Base-by-base conservation (phyloP, 1,284 basidiomycete genomes). In the Marasmius fiardii region DNA sequence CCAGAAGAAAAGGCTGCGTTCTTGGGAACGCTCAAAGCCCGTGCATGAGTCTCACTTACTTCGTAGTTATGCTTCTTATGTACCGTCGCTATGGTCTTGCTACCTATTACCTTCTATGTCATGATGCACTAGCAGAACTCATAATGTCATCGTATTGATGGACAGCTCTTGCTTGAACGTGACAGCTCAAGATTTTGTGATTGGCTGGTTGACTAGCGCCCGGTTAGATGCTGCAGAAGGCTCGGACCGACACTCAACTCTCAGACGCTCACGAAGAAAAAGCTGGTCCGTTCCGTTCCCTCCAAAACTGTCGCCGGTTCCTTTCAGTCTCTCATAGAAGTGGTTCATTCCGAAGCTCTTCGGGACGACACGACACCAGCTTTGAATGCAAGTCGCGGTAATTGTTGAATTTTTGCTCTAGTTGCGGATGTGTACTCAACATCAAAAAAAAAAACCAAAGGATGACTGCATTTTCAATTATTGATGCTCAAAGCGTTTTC, bases 1-100 rank as follows among this genome's bases (percentile, higher is more conserved):
- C 80, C 82, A 76, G 92, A 92, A 76, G 96, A 98, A 88, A 96
- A 96, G 85, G 81, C 83, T 65, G 86, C 92, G 69, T 98, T 98
- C 88, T 73, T 95, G 73, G 95, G 95, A 74, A 86, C 89, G 68
- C 90, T 92, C 87, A 93, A 92, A 79, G 81, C 81, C 71, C 82
- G 80, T 67, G 82, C 81, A 72, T 90, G 73, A 85, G 71, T 64
- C 60, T 66, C 48, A n/a, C n/a, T n/a, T 45, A 18, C 28, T 35
- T 43, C 49, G 20, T 58, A 48, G 26, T n/a, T 58, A 58, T 45
- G 59, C 51, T 43, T 21, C 16, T 45, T 45, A 33, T 39, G 51
- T 57, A 51, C 56, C n/a, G 10, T 10, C 28, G 28, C 20, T 41
- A 41, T 41, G 39, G 16, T 41, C 39, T 37, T 20, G 56, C 43